These are phyloP conservation scores for Ceratobasidium sp. DNA, from an alignment of 1,284 basidiomycete genomes.

Conservation along the genomic window DNA sequence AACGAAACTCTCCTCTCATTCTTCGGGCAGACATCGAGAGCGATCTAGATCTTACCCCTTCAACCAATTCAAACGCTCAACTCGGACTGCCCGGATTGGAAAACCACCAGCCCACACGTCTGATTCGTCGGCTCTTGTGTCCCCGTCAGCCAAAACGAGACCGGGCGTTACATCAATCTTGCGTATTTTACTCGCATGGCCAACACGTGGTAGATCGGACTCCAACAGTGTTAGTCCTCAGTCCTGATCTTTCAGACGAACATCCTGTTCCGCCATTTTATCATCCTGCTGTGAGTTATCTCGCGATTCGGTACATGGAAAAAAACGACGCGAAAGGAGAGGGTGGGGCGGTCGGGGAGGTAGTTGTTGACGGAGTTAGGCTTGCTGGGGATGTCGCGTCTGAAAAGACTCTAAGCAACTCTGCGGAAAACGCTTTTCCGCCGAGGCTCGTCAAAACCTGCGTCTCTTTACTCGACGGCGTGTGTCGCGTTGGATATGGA, in stretches of 20 bases:
- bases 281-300: slow-evolving; percentile 77
- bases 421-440: slow-evolving; percentile 62
- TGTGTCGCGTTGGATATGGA: slow-evolving; percentile 90
- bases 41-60: slow-evolving; percentile 63
- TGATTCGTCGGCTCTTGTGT: slow-evolving; percentile 73
- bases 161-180: slow-evolving; percentile 75
- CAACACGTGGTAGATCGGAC: slow-evolving; percentile 49
- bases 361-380: too few species aligned
- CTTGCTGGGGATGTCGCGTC: too few species aligned
- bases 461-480: slow-evolving; percentile 81
- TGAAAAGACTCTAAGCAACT: too few species aligned
- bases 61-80: too few species aligned
- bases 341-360: background rate
- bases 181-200: slow-evolving; percentile 69
- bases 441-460: slow-evolving; percentile 84
- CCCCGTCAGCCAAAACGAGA: slow-evolving; percentile 81
- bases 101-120: slow-evolving; percentile 57
- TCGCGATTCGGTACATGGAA: slow-evolving; percentile 77
- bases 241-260: slow-evolving; percentile 63
- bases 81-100: too few species aligned
- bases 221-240: slow-evolving; percentile 51
- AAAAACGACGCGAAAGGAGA: background rate
- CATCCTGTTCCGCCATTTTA: slow-evolving; percentile 74
- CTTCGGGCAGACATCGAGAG: slow-evolving; percentile 76
- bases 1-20: slow-evolving; percentile 86